These are phyloP conservation scores for Trypethelium eluteriae DNA, from an alignment of 495 filamentous ascomycete species.

Conservation along the genomic window DNA sequence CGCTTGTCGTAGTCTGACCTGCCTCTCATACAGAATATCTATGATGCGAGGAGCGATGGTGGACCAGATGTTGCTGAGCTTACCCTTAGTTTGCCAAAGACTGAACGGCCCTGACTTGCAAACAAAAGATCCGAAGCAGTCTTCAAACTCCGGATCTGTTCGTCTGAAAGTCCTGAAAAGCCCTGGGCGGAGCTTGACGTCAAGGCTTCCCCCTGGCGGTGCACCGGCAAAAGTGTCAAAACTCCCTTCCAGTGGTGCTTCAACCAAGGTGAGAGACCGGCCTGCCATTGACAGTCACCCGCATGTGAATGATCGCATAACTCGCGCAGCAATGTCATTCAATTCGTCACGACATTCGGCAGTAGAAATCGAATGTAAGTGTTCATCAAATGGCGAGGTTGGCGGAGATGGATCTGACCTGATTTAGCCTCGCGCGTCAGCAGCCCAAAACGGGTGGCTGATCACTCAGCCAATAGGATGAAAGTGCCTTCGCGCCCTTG, in stretches of 20 bases:
- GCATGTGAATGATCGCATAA: not conserved
- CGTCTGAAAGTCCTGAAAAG: too few relatives aligned
- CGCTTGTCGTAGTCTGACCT: too few relatives aligned
- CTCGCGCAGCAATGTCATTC: not conserved
- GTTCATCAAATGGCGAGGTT: not conserved
- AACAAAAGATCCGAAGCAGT: too few relatives aligned
- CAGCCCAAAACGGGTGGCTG: not conserved
- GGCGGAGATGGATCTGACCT: not conserved
- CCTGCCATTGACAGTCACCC: not conserved
- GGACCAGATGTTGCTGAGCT: too few relatives aligned
- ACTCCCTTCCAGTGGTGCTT: not conserved
- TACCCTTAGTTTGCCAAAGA: too few relatives aligned
- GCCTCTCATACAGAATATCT: too few relatives aligned
- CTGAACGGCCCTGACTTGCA: too few relatives aligned
- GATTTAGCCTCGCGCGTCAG: not conserved
- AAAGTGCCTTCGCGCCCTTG: not conserved
- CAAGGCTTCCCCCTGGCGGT: not conserved
- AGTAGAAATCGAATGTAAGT: not conserved
- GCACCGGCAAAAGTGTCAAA: not conserved
- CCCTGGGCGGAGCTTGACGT: too few relatives aligned
- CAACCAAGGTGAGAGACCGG: not conserved
- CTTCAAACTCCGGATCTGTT: too few relatives aligned
- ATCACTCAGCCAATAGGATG: not conserved
- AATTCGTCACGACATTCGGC: not conserved
- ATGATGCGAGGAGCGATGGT: too few relatives aligned